Base-by-base conservation (phyloP, 83 land plant genomes). In the Diphasiastrum complanatum region DNA sequence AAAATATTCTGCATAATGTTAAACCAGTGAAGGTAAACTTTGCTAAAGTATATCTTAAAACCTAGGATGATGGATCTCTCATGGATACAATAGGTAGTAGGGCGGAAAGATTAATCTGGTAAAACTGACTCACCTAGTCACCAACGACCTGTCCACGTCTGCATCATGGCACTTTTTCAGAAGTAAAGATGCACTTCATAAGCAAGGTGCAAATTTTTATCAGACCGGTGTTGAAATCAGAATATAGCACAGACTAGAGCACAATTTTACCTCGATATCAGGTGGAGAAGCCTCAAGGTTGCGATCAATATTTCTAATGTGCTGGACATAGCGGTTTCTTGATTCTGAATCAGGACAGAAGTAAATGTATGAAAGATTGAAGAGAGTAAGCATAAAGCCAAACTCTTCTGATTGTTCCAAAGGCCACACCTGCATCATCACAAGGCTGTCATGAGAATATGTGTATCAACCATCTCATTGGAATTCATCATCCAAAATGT, bases 391-490 rank as follows among this genome's bases (percentile, higher is more conserved):
- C 47, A 75, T 72, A 58, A 88, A 78, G 16, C 88, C 95, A 78
- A 65, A 81, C 2, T 88, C 88, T 36, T 86, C 81, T 64, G 68
- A 75, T 33, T 83, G 91, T 59, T 83, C 98, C 64, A 81, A 77
- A 22, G 96, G 96, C 98, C 98, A 92, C 64, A 92, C 96, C 98
- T 92, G 61, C 48, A 73, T 28, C 28, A n/a, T 18, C 11, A 68
- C 29, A 18, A 25, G 31, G 23, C 53, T 16, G 25, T 18, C 1
- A 16, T 19, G 0, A 50, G 53, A 11, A 18, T 14, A n/a, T 24
- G 45, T 18, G 35, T 16, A 25, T 20, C 29, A 29, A 27, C 51
- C 51, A 48, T 5, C 5, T 18, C 12, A 5, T 20, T 48, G 20
- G 25, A 65, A 51, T 46, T 22, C 25, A 45, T 4, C 22, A 33